phyloP scores from a whole-genome alignment of 1,139 yeast genomes.

The Suhomyces bokatorum region DNA sequence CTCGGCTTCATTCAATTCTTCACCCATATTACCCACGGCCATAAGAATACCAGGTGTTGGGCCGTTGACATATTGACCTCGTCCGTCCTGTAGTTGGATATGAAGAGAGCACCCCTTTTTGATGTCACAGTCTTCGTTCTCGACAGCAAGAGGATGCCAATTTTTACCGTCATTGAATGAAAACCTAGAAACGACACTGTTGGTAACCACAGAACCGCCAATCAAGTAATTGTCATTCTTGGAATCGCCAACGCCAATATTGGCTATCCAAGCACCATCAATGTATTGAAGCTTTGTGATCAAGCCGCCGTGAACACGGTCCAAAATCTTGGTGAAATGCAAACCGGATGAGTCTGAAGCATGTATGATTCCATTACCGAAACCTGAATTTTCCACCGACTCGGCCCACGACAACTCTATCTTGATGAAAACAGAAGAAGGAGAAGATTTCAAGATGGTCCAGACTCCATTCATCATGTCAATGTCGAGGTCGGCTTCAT shows the following conservation, averaged over 20 bases:
- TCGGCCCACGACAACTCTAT: conserved; percentile 37
- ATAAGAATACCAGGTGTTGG: conserved; percentile 74
- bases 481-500: conserved; percentile 51
- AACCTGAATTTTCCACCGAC: too few relatives aligned
- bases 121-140: conserved; percentile 49
- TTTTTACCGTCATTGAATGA: conserved; percentile 66
- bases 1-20: conserved; percentile 26
- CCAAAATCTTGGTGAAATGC: conserved; percentile 49
- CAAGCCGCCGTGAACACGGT: conserved; percentile 43
- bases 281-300: conserved; percentile 50
- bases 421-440: conserved; percentile 55
- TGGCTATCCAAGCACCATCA: conserved; percentile 73
- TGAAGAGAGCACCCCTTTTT: conserved; percentile 58
- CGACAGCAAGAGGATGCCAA: conserved; percentile 55
- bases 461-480: conserved; percentile 47
- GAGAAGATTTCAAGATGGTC: conserved; percentile 56
- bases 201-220: conserved; percentile 27
- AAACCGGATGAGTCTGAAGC: conserved; percentile 67
- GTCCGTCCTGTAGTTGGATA: conserved; percentile 54
- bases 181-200: conserved; percentile 29
- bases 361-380: conserved; percentile 29
- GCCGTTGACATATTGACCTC: conserved; percentile 55
- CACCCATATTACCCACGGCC: conserved; percentile 58
- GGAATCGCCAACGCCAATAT: conserved; percentile 19
- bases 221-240: conserved; percentile 15